Evolutionary conservation across 768 basidiomycete species (phyloP), one percentile per base, ranked within the genome.

Genomic region (Suillus brevipes): DNA sequence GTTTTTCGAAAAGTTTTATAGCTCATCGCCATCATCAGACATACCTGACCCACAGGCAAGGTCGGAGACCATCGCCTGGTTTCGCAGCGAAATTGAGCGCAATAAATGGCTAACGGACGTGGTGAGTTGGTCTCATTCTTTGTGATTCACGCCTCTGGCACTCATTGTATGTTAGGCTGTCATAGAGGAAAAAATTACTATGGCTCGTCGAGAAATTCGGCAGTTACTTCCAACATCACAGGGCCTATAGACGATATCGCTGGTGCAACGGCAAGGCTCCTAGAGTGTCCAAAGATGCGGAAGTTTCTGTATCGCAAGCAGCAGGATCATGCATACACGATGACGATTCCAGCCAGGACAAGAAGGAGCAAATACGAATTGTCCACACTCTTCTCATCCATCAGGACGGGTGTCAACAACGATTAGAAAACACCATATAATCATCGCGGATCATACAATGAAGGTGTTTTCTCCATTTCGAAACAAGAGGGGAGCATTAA

Each of bases 81-180:
- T 93, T 74, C 87, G 92, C 36, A 71, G 78, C 58, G 90, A 92
- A 75, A 85, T 93, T 68, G 88, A 91, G 71, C 79, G 86, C 65
- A 87, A 86, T 69, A 82, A 75, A 65, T 73, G 87, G 70, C 71
- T 90, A 47, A 73, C 80, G 13, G 88, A 92, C 71, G 74, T 80
- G 66, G 91, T 92, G 69, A 71, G 75, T 56, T 1, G 38, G 13
- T 56, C 47, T 25, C 6, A 9, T 53, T n/a, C 37, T 12, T 56
- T 13, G 2, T 10, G 13, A 31, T 28, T 36, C 34, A 38, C 12
- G 31, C 31, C 55, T 40, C 34, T 60, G 23, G 25, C 6, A 64
- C 69, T 71, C 66, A 77, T 61, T 12, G 25, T 52, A 42, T 23
- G 43, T 60, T 71, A 92, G 91, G 72, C 69, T 42, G 69, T 82